phyloP scores from a whole-genome alignment of 208 protist genomes.

The Giardia duodenalis region DNA sequence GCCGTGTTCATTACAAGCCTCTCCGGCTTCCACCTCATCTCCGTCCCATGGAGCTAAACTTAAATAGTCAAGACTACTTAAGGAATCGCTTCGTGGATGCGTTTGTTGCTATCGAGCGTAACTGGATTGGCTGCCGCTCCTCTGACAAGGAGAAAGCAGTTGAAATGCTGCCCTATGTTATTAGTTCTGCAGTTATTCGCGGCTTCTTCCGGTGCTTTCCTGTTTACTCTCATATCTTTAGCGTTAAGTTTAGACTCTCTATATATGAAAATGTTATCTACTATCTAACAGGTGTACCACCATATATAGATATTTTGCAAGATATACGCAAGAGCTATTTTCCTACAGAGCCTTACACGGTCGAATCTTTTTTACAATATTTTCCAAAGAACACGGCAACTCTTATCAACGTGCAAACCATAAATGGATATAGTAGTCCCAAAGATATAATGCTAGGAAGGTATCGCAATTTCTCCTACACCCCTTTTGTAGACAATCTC shows the following conservation, averaged over 20 bases:
- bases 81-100: neutral
- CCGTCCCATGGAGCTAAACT: neutral
- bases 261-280: neutral
- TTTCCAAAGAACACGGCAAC: neutral
- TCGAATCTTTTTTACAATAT: neutral
- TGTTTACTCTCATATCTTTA: neutral
- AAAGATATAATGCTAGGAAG: neutral
- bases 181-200: neutral
- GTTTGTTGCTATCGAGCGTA: neutral
- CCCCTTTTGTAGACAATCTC: too few relatives aligned
- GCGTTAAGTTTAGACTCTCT: neutral
- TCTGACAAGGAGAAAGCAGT: neutral
- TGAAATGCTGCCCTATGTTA: neutral
- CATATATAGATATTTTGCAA: neutral
- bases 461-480: neutral
- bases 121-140: neutral
- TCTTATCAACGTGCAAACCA: neutral
- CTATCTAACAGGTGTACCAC: neutral
- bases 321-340: neutral
- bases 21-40: constrained; percentile 1
- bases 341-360: neutral
- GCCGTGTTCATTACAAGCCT: neutral
- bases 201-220: neutral
- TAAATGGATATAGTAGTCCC: neutral
- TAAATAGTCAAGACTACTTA: neutral